Evolutionary conservation across 768 basidiomycete genomes (phyloP), one percentile per base, ranked within the genome.

Genomic region (Goffeauzyma gilvescens): DNA sequence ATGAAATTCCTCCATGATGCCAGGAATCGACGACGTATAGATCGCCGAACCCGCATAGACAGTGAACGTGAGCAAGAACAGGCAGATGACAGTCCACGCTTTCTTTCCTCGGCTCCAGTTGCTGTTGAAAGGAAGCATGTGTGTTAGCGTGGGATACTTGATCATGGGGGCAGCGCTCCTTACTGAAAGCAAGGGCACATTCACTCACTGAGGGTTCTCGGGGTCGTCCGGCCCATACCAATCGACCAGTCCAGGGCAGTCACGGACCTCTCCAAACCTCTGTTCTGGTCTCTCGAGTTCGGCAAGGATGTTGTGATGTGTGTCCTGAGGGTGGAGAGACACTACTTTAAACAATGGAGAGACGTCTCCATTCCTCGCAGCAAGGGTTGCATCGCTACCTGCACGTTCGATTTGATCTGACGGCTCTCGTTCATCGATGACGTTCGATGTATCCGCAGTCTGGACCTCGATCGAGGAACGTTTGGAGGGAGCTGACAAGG

Each of bases 221-320:
- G 45, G 52, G 43, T 57, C 53, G 6, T 53, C 39, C 5, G 46
- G 46, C 13, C 50, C 53, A 41, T 57, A 52, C 53, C 53, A 57
- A 21, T 45, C 47, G 5, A 57, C 55, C 24, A 52, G 22, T 12
- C 36, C 36, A 4, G 44, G 41, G 6, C 49, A 44, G 10, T 39
- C 38, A 24, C 40, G 21, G 21, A 31, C 28, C 20, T 44, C 36
- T n/a, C 40, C 40, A 22, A 32, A 28, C 40, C 40, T 32, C 15
- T 32, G 30, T 32, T 41, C 40, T 7, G 40, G 30, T 23, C 40
- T 32, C 18, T 41, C 40, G 9, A 41, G n/a, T 12, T 26, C 18
- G 10, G 40, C 21, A 9, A 13, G 17, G 4, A 22, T 6, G 14
- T 41, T 41, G 40, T 32, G 30, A 17, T 7, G 33, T 23, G 31